A percentile compares a stretch with the other conserved stretches of the same genome.
Conservation (phyloP, 106 monocot genomes). For the Dendrobium catenatum region DNA sequence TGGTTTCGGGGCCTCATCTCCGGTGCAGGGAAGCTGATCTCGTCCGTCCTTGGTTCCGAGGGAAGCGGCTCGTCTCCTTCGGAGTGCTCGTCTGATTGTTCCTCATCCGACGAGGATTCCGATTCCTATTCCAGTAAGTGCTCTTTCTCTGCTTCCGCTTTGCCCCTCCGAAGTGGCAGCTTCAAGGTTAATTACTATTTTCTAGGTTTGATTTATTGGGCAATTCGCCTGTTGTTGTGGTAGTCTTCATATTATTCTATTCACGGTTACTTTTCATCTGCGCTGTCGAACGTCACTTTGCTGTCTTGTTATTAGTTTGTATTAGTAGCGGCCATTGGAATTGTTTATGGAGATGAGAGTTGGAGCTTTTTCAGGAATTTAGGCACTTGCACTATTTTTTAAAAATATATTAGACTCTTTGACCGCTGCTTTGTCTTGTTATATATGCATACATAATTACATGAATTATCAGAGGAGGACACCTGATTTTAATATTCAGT, state of each 20-base stretch:
- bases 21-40: conserved; percentile 53
- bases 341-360: background rate
- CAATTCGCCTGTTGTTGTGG: background rate
- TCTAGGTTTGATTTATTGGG: background rate
- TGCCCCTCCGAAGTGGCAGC: too few relatives aligned
- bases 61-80: conserved; percentile 12
- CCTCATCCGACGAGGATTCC: background rate
- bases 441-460: background rate
- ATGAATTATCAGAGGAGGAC: background rate
- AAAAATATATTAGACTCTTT: background rate
- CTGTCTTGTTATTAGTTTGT: background rate
- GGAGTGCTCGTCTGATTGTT: conserved; percentile 4
- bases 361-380: background rate
- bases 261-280: background rate
- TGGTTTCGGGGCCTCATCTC: conserved; percentile 42
- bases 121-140: background rate
- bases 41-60: conserved; percentile 43
- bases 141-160: background rate
- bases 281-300: background rate
- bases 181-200: background rate
- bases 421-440: conserved; percentile 2
- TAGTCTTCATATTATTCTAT: background rate
- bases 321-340: background rate
- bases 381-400: background rate
- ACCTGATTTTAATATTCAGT: background rate